Evolutionary conservation across 495 filamentous ascomycete genomes (phyloP), one percentile per base, ranked within the genome.

Genomic region (Talaromyces proteolyticus): DNA sequence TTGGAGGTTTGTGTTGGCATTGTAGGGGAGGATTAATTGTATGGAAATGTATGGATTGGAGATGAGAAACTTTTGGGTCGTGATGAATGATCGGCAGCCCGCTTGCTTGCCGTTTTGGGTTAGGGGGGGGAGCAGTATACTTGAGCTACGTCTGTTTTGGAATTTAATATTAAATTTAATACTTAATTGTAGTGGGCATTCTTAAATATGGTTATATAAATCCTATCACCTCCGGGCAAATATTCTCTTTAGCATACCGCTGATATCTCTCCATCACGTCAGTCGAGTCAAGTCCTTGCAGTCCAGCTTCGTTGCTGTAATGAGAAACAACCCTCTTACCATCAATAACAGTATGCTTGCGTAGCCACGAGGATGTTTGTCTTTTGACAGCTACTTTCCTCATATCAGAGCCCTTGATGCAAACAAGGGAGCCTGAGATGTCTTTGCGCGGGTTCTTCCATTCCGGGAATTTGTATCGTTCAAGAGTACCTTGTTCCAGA

Each of bases 231-330:
- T 53, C 36, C 26, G 53, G 54, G 46, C 70, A 75, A n/a, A 70
- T 57, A 34, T 54, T 74, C 50, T 81, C 75, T 42, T 74, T 62
- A 1, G 78, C 76, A 58, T 73, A 80, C 5, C 68, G 67, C 23
- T 66, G 65, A 55, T 80, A 80, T 12, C 77, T 59, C 34, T 72
- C 59, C n/a, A 81, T 53, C 11, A 79, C 57, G 58, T 81, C 75
- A 4, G 76, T 78, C 24, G 64, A 50, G n/a, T 67, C 69, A 14
- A 81, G 54, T 7, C 71, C 74, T 14, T 57, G 50, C 23, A 45
- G 51, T 14, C 56, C 64, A 16, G 66, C 59, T 8, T 48, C 60
- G 25, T 70, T 68, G 38, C 70, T 69, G 37, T 74, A 76, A 62
- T 81, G 78, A 17, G 68, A 68, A 17, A 67, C 77, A 34, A 82